Percentiles rank a stretch among this genome's conserved stretches.
Conservation (phyloP, 2,329 filamentous ascomycete species). For the Scopulariopsis brevicaulis region DNA sequence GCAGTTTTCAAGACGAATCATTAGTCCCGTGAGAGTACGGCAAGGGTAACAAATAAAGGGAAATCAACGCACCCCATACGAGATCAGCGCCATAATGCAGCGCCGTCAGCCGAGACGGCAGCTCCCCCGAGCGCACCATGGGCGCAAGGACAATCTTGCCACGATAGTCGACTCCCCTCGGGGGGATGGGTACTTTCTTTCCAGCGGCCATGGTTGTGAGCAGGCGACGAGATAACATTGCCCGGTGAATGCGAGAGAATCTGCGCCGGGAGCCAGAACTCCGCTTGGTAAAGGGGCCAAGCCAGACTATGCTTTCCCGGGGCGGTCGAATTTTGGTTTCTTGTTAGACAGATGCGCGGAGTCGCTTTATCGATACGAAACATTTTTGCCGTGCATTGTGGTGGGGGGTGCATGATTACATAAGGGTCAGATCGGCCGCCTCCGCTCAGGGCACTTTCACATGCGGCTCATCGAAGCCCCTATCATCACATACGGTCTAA, state of each 20-base stretch:
- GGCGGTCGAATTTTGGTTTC: not conserved
- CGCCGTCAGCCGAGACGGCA: constrained; percentile 78
- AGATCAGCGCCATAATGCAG: constrained; percentile 93
- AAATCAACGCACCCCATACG: constrained; percentile 64
- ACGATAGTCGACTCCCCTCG: constrained; percentile 83
- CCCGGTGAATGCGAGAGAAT: not conserved
- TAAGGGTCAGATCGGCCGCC: not conserved
- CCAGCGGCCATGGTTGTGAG: constrained; percentile 2
- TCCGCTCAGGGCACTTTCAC: too few relatives aligned
- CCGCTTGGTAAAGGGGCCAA: not conserved
- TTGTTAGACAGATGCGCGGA: not conserved
- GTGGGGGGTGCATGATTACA: not conserved
- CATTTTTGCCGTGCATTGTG: not conserved
- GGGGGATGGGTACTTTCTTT: constrained; percentile 66
- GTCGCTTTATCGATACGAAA: not conserved
- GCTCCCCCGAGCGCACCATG: constrained; percentile 96
- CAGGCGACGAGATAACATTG: not conserved
- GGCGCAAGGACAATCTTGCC: constrained; percentile 90
- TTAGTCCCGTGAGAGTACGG: not conserved
- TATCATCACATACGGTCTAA: too few relatives aligned
- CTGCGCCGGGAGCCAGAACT: not conserved
- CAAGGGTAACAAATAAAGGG: not conserved
- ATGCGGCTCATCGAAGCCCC: too few relatives aligned
- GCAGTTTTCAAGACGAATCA: not conserved
- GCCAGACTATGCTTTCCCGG: not conserved